Evolutionary conservation across 1,139 yeast species (phyloP), one percentile per base, ranked within the genome.

Genomic region (Geotrichum aggregatum): DNA sequence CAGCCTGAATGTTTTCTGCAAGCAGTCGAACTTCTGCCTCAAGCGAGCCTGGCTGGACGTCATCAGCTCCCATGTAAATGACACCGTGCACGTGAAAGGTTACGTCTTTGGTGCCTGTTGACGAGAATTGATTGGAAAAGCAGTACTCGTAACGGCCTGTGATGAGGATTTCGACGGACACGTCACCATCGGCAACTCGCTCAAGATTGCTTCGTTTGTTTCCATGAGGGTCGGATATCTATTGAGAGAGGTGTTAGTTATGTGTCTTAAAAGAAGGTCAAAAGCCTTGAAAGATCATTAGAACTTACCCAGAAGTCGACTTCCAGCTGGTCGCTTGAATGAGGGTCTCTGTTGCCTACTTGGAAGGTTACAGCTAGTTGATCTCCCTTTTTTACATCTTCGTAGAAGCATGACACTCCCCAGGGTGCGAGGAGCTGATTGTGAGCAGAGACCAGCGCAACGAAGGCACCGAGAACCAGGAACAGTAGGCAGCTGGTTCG

Each of bases 41-140:
- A 64, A 92, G 76, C 49, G 92, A 82, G 66, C 89, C 91, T 36
- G 84, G 77, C 60, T 84, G 79, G 55, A 91, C 89, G 64, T 87
- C 92, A 62, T 84, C 85, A 57, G 83, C 82, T 67, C 91, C 96
- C 56, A 89, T 82, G 69, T 87, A 91, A 54, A 91, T 82, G 44
- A 87, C 89, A 39, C 97, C 98, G 66, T 89, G 96, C 56, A 91
- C 89, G 70, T 92, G 92, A 77, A 92, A 92, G 1, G 96, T 84
- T 43, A 92, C 96, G 67, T 92, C 98, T 70, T 88, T 84, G 55
- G 92, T 88, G 53, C 78, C 82, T 55, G 84, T 70, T 35, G 80
- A 76, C 13, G 87, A 76, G 63, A 79, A 82, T 68, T 89, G 97
- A 70, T 92, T 92, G 59, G 91, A 80, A 76, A 92, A 92, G 72